Conservation (phyloP, 257 asterid genomes). For the Handroanthus guayacan region DNA sequence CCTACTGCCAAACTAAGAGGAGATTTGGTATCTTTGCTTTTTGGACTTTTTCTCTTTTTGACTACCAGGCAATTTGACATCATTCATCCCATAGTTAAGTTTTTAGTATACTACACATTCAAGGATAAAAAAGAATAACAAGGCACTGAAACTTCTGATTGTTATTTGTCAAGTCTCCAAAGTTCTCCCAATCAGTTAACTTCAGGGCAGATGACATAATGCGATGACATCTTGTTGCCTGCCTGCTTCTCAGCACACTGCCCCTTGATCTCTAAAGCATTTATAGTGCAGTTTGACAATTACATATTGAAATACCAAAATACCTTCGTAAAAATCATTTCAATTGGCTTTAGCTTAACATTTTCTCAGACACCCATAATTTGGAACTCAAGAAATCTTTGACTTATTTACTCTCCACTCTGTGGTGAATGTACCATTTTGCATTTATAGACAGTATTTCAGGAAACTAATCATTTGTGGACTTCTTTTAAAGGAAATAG, state of each 20-base stretch:
- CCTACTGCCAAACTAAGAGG: background rate
- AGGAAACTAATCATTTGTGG: background rate
- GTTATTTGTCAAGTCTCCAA: background rate
- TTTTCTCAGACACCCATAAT: slow-evolving; percentile 17
- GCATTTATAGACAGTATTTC: background rate
- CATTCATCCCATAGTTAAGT: background rate
- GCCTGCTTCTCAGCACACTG: background rate
- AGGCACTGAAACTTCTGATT: slow-evolving; percentile 5
- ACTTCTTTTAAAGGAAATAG: background rate
- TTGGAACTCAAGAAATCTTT: background rate
- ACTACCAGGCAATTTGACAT: background rate
- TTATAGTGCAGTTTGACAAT: background rate
- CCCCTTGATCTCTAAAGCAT: background rate
- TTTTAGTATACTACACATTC: background rate
- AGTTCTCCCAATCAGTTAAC: background rate
- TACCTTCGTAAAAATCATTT: background rate
- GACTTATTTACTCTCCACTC: background rate
- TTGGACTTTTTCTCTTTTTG: background rate
- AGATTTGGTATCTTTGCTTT: background rate
- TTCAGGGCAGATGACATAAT: background rate
- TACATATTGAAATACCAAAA: background rate
- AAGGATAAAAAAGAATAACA: background rate
- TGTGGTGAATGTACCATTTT: background rate
- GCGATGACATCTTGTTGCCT: background rate
- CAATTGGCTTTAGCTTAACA: background rate